Evolutionary conservation across 768 basidiomycete species (phyloP).

Genomic region (Russula dissimulans): DNA sequence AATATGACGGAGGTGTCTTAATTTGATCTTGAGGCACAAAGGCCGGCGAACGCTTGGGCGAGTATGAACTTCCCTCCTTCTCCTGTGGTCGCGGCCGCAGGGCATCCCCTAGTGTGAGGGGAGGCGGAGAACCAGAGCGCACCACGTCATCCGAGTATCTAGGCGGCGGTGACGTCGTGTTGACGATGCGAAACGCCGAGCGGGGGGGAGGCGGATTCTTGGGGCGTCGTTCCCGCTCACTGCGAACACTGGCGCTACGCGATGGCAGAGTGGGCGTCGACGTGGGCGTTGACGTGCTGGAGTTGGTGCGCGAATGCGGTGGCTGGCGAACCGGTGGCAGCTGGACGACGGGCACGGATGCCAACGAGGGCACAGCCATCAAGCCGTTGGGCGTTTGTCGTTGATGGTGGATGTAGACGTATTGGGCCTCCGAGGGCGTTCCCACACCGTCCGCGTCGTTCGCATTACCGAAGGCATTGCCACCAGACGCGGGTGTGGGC

Average conservation of each 20-base stretch:
- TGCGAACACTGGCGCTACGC: not conserved
- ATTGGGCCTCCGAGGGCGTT: conserved; percentile 12
- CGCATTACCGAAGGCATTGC: not conserved
- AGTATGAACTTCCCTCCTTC: not conserved
- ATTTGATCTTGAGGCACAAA: not conserved
- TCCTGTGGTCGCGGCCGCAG: not conserved
- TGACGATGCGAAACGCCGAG: conserved; percentile 15
- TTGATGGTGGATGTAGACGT: conserved; percentile 3
- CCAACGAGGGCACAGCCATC: not conserved
- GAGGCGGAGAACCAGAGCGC: not conserved
- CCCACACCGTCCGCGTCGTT: not conserved
- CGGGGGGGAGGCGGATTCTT: conserved; percentile 1
- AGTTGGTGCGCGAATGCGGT: not conserved
- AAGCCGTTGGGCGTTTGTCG: not conserved
- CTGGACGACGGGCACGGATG: not conserved
- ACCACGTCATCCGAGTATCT: not conserved
- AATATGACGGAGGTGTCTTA: not conserved
- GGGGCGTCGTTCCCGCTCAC: not conserved
- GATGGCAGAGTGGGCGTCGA: not conserved
- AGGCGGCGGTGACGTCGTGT: conserved; percentile 14
- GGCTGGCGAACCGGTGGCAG: not conserved
- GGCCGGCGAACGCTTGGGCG: not conserved
- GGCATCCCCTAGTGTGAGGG: not conserved
- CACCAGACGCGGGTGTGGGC: not conserved
- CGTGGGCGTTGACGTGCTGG: not conserved